Percentiles rank a stretch among this genome's conserved stretches.
phyloP scores from a whole-genome alignment of 495 filamentous ascomycete species.

The Corynascus novoguineensis region DNA sequence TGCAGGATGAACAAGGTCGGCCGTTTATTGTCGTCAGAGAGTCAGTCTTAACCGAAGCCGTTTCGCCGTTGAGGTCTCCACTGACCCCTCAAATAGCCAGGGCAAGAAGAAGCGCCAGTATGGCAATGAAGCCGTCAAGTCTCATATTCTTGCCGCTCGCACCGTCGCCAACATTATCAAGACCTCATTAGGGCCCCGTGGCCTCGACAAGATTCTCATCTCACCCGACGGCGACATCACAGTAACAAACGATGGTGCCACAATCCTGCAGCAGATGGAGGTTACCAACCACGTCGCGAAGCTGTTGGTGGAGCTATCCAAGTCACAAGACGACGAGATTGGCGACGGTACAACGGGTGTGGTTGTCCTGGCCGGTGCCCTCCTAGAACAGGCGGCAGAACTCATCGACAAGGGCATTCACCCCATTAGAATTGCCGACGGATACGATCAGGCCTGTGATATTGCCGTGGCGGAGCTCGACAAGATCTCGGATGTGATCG shows the following conservation, averaged over 20 bases:
- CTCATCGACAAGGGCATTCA: conserved; percentile 99
- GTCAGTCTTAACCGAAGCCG: conserved; percentile 50
- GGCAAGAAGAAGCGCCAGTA: conserved; percentile 96
- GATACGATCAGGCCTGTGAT: conserved; percentile 95
- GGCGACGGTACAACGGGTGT: conserved; percentile 98
- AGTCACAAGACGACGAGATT: conserved; percentile 98
- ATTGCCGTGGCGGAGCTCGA: conserved; percentile 90
- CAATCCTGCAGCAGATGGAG: conserved; percentile 97
- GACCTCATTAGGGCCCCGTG: conserved; percentile 90
- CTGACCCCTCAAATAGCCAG: conserved; percentile 55
- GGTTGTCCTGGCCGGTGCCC: conserved; percentile 89
- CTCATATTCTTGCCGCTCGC: conserved; percentile 91
- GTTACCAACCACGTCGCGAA: conserved; percentile 98
- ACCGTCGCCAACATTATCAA: conserved; percentile 97
- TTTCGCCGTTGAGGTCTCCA: conserved; percentile 7
- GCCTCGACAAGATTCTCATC: conserved; percentile 98
- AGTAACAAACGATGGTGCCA: conserved; percentile 98
- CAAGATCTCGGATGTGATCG: conserved; percentile 82
- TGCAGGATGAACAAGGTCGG: conserved; percentile 87
- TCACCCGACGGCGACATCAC: conserved; percentile 99
- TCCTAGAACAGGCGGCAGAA: conserved; percentile 95
- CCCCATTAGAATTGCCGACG: conserved; percentile 95
- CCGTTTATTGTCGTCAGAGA: conserved; percentile 98
- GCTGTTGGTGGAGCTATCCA: conserved; percentile 94
- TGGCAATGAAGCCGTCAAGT: conserved; percentile 94